Evolutionary conservation across 2,329 filamentous ascomycete species (phyloP).

Genomic region (Calonectria pseudoturangicola): DNA sequence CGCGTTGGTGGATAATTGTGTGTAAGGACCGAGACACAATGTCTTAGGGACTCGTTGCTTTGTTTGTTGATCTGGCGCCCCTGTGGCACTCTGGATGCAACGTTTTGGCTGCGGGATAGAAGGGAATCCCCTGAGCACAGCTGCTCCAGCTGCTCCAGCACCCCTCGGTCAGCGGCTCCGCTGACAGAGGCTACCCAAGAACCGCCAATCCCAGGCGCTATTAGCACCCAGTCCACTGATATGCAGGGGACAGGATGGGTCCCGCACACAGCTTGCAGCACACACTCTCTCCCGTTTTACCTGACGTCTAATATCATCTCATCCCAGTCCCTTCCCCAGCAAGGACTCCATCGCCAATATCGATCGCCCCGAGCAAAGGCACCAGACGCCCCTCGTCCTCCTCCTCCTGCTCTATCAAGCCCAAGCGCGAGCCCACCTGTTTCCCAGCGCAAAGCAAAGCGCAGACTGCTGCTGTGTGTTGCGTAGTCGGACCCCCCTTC

Average conservation of each 20-base stretch:
- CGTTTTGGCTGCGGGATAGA: constrained; percentile 26
- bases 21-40: constrained; percentile 25
- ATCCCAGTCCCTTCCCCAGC: constrained; percentile 47
- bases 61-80: constrained; percentile 20
- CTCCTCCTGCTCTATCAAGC: constrained; percentile 27
- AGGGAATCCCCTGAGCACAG: constrained; percentile 21
- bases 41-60: constrained; percentile 18
- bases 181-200: constrained; percentile 11
- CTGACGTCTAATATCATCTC: constrained; percentile 47
- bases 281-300: constrained; percentile 24
- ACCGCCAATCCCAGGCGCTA: constrained; percentile 30
- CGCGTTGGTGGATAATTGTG: constrained; percentile 17
- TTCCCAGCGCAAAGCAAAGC: constrained; percentile 33
- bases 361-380: constrained; percentile 37
- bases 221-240: constrained; percentile 24
- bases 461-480: constrained; percentile 26
- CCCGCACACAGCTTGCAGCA: constrained; percentile 25
- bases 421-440: constrained; percentile 29
- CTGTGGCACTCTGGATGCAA: constrained; percentile 25
- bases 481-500: constrained; percentile 37
- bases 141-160: constrained; percentile 17
- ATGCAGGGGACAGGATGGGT: constrained; percentile 37
- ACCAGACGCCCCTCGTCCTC: constrained; percentile 37
- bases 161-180: constrained; percentile 30
- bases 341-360: constrained; percentile 43